Percentiles rank a stretch among this genome's conserved stretches.
Conservation (phyloP, 2,329 filamentous ascomycete species). For the Colletotrichum scovillei region DNA sequence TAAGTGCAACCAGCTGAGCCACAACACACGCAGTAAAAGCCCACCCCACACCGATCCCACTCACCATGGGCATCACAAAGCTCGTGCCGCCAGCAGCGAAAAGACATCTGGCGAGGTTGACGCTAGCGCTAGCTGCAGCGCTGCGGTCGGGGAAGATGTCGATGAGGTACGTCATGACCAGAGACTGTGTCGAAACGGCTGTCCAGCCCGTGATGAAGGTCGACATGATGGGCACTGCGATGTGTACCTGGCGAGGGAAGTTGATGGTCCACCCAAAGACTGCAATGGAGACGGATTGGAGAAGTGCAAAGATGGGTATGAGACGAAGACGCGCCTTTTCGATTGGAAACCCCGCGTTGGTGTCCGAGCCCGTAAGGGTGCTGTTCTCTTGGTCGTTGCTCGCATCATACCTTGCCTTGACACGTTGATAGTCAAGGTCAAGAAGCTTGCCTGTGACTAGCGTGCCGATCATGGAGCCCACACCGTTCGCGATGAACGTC, state of each 20-base stretch:
- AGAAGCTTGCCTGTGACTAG: slow-evolving; percentile 63
- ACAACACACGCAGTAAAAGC: slow-evolving; percentile 58
- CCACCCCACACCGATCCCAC: slow-evolving; percentile 44
- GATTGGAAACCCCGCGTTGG: slow-evolving; percentile 52
- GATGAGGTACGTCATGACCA: slow-evolving; percentile 64
- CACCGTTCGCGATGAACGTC: slow-evolving; percentile 66
- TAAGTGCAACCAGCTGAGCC: slow-evolving; percentile 56
- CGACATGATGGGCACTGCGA: slow-evolving; percentile 60
- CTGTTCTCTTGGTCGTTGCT: neutral
- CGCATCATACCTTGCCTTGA: slow-evolving; percentile 43
- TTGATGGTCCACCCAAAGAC: slow-evolving; percentile 66
- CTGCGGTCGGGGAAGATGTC: slow-evolving; percentile 62
- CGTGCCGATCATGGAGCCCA: slow-evolving; percentile 65
- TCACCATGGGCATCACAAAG: slow-evolving; percentile 61
- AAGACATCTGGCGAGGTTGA: slow-evolving; percentile 64
- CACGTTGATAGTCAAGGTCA: slow-evolving; percentile 60
- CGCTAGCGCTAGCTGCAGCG: slow-evolving; percentile 62
- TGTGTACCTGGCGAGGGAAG: slow-evolving; percentile 52
- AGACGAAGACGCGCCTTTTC: slow-evolving; percentile 63
- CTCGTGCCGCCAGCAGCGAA: slow-evolving; percentile 58
- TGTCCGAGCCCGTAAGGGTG: neutral
- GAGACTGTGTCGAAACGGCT: slow-evolving; percentile 58
- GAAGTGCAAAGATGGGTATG: slow-evolving; percentile 54
- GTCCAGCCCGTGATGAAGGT: slow-evolving; percentile 66
- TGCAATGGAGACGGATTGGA: slow-evolving; percentile 59